These are phyloP conservation scores for Jatropha curcas DNA, from an alignment of 345 rosid species.

Conservation along the genomic window DNA sequence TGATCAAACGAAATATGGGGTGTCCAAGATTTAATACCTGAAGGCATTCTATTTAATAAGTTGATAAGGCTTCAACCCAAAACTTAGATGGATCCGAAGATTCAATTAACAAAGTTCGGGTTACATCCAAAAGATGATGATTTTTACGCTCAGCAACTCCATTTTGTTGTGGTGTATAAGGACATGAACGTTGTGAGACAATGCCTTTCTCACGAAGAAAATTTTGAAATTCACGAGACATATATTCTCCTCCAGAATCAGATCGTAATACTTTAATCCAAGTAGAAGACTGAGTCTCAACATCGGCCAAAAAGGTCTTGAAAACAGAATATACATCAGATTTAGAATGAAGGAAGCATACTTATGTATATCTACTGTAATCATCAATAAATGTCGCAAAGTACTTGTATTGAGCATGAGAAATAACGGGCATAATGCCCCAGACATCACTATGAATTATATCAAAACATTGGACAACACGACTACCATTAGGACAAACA, in stretches of 20 bases:
- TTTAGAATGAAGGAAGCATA: too few relatives aligned
- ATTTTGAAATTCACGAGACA: background rate
- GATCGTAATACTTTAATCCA: background rate
- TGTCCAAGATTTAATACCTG: background rate
- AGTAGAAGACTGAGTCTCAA: background rate
- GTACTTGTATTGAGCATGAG: too few relatives aligned
- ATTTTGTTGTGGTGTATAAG: background rate
- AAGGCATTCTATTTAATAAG: background rate
- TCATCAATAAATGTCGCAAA: too few relatives aligned
- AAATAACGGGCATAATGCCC: background rate
- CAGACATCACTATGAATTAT: conserved; percentile 13
- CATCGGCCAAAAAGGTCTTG: too few relatives aligned
- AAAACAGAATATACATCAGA: too few relatives aligned
- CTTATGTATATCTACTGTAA: too few relatives aligned
- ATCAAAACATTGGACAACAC: too few relatives aligned
- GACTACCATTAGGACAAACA: too few relatives aligned
- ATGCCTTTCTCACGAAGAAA: background rate
- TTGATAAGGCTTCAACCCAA: background rate
- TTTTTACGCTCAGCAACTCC: background rate
- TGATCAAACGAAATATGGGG: background rate
- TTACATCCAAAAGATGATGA: background rate
- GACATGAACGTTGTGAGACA: too few relatives aligned
- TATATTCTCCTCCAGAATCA: background rate
- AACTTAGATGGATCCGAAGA: background rate
- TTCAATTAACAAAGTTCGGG: background rate